phyloP scores from a whole-genome alignment of 2,329 filamentous ascomycete species.

The Paracoccidioides lutzii region DNA sequence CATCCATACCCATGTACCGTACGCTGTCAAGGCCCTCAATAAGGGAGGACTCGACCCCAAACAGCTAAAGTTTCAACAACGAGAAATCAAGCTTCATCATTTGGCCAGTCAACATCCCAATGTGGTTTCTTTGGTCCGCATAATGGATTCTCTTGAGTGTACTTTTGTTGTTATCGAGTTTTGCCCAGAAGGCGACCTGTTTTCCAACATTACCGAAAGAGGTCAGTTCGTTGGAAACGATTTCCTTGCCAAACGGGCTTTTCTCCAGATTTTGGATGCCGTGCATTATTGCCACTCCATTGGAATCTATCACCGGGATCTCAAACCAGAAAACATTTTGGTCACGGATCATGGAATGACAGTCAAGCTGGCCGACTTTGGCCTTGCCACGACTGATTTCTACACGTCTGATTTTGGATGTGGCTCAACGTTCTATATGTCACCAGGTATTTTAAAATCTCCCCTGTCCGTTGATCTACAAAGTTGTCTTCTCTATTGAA shows the following conservation, averaged over 20 bases:
- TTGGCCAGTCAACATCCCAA: slow-evolving; percentile 79
- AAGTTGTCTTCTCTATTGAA: slow-evolving; percentile 4
- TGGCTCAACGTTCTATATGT: slow-evolving; percentile 99
- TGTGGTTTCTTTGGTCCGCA: slow-evolving; percentile 85
- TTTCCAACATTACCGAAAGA: slow-evolving; percentile 92
- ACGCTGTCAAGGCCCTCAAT: slow-evolving; percentile 94
- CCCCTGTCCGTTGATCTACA: slow-evolving; percentile 6
- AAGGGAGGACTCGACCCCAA: slow-evolving; percentile 82
- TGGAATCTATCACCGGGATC: slow-evolving; percentile 91
- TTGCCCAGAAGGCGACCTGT: slow-evolving; percentile 91
- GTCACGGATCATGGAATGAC: slow-evolving; percentile 79
- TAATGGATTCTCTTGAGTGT: slow-evolving; percentile 82
- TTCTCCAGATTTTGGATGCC: slow-evolving; percentile 91
- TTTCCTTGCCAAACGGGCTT: slow-evolving; percentile 69
- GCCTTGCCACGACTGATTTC: slow-evolving; percentile 73
- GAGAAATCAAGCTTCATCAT: slow-evolving; percentile 87
- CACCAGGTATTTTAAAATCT: slow-evolving; percentile 60
- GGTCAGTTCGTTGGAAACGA: slow-evolving; percentile 91
- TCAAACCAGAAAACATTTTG: slow-evolving; percentile 97
- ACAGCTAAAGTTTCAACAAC: slow-evolving; percentile 79
- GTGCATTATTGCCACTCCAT: slow-evolving; percentile 87
- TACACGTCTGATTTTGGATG: slow-evolving; percentile 91
- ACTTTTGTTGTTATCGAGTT: slow-evolving; percentile 95
- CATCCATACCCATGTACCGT: slow-evolving; percentile 64
- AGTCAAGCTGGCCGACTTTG: slow-evolving; percentile 94